Evolutionary conservation across 2,329 filamentous ascomycete genomes (phyloP).

Genomic region (Diplodia seriata): DNA sequence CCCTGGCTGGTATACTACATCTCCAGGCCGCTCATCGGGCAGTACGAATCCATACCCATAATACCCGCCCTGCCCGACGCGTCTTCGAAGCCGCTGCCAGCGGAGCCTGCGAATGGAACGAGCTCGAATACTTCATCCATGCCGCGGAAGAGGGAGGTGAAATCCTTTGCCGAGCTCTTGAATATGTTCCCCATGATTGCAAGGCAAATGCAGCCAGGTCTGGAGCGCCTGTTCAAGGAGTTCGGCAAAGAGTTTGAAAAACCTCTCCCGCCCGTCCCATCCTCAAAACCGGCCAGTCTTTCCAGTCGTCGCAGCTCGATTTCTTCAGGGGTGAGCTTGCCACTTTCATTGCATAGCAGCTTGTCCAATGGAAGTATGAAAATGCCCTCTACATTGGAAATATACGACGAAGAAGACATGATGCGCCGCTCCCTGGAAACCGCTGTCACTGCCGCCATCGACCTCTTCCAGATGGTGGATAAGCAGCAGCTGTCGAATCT

Average conservation of each 20-base stretch:
- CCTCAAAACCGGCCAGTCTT: slow-evolving; percentile 43
- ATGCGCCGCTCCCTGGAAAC: slow-evolving; percentile 90
- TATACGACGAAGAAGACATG: slow-evolving; percentile 88
- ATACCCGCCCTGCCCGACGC: slow-evolving; percentile 66
- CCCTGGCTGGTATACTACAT: slow-evolving; percentile 99
- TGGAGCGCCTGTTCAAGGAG: slow-evolving; percentile 88
- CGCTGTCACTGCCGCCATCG: slow-evolving; percentile 90
- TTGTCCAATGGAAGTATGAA: slow-evolving; percentile 42
- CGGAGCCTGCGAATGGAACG: slow-evolving; percentile 35
- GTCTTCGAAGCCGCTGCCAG: slow-evolving; percentile 41
- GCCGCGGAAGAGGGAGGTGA: slow-evolving; percentile 86
- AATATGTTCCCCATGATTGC: slow-evolving; percentile 95
- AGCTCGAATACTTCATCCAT: slow-evolving; percentile 49
- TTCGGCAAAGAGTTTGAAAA: slow-evolving; percentile 87
- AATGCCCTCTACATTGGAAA: slow-evolving; percentile 60
- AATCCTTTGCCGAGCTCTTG: slow-evolving; percentile 86
- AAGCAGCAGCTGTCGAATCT: slow-evolving; percentile 92
- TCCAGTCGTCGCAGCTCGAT: slow-evolving; percentile 46
- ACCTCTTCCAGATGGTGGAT: slow-evolving; percentile 93
- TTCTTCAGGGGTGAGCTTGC: slow-evolving; percentile 46
- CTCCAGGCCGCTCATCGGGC: slow-evolving; percentile 83
- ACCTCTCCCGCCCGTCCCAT: slow-evolving; percentile 76
- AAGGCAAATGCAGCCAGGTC: slow-evolving; percentile 89
- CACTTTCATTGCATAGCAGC: slow-evolving; percentile 48
- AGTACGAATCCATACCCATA: slow-evolving; percentile 78